Base-by-base conservation (phyloP, 73 alveolate species). In the Urostyla sp. region DNA sequence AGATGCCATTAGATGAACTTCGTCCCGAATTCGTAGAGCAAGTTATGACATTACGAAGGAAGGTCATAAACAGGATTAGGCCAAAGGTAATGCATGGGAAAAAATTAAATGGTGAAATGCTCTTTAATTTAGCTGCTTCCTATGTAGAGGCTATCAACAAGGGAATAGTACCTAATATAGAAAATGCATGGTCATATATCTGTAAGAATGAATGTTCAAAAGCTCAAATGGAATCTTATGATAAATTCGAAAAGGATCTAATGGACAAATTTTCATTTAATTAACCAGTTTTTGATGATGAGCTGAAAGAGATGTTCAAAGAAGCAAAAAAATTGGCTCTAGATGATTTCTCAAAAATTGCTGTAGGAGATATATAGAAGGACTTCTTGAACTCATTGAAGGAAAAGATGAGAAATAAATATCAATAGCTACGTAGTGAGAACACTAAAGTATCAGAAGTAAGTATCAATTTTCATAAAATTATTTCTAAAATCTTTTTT, bases 21-120 rank as follows among this genome's bases (percentile, higher is more conserved):
- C 89, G 99, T 61, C 95, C 96, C 36, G 99, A 97, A 55, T 97
- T 97, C 88, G 90, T 96, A 30, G 98, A 96, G 52, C 93, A 93
- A 76, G 95, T 93, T 32, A 67, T 94, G 43, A 77, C 81, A n/a
- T 84, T 96, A 27, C 80, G 98, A 45, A 93, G 88, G 75, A 91
- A 94, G 60, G 95, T 96, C 31, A 81, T 95, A 26, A 90, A 90
- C 30, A 72, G 98, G 40, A 93, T 96, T 15, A 96, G 81, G 61
- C 96, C 96, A 20, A 96, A 96, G 83, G 69, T 88, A 23, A 45
- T 94, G 49, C 93, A 93, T 91, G 98, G 98, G 3, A 95, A 88
- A 57, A 84, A 91, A 21, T 89, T 96, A 10, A 79, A 90, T 27
- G 97, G 98, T 35, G 90, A 91, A 50, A 95, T 95, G 97, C 87